Evolutionary conservation across 2,329 filamentous ascomycete genomes (phyloP).

Genomic region (Fusarium udum): DNA sequence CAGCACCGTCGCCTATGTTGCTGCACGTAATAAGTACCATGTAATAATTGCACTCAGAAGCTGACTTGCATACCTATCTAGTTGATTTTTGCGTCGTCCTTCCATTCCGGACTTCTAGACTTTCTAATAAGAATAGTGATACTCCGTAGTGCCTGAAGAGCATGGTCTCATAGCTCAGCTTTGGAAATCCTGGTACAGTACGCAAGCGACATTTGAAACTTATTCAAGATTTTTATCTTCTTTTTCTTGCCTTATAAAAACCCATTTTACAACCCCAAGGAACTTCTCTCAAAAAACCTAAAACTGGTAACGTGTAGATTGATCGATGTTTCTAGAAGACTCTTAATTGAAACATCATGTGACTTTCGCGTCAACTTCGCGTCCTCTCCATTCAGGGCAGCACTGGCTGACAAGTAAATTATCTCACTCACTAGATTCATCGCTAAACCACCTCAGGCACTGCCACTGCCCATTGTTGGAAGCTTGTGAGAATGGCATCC

Average conservation of each 20-base stretch:
- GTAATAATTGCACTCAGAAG: background rate
- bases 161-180: background rate
- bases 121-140: background rate
- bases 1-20: background rate
- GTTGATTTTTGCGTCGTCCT: background rate
- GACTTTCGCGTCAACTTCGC: constrained; percentile 46
- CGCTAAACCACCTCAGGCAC: constrained; percentile 14
- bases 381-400: background rate
- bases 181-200: background rate
- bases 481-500: constrained; percentile 5
- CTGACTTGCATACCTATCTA: constrained; percentile 8
- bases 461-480: background rate
- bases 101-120: background rate
- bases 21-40: background rate
- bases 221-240: background rate
- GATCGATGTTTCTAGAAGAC: background rate
- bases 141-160: background rate
- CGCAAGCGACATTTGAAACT: background rate
- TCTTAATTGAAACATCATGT: constrained; percentile 39
- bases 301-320: background rate
- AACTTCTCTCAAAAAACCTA: background rate
- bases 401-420: constrained; percentile 41
- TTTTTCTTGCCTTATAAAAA: background rate
- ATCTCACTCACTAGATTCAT: constrained; percentile 22
- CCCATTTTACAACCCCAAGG: background rate